Evolutionary conservation across 306 rosid species (phyloP).

Genomic region (Adenanthera pavonina): DNA sequence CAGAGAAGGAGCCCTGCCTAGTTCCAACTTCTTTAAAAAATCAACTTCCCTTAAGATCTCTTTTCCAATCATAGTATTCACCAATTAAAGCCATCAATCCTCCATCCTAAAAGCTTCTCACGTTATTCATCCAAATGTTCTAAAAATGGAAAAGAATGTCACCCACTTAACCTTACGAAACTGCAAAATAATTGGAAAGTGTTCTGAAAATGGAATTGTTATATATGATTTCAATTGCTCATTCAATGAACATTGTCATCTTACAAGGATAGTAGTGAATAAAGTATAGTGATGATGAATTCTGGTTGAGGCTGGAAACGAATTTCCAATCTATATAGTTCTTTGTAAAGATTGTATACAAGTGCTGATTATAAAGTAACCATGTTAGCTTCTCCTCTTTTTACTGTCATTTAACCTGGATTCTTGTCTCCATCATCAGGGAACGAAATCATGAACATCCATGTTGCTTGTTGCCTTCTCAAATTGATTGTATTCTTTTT

Average conservation of each 20-base stretch:
- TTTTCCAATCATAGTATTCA: background rate
- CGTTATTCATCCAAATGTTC: background rate
- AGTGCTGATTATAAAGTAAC: background rate
- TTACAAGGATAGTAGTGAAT: constrained; percentile 5
- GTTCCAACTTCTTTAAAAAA: background rate
- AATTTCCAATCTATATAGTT: constrained; percentile 20
- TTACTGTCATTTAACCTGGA: background rate
- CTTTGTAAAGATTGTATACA: constrained; percentile 1
- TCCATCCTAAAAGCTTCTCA: background rate
- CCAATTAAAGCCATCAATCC: background rate
- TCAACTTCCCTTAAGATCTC: background rate
- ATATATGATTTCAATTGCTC: constrained; percentile 1
- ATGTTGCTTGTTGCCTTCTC: background rate
- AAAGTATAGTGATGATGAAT: background rate
- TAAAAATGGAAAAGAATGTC: background rate
- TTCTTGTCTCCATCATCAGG: constrained; percentile 9
- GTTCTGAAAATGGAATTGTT: background rate
- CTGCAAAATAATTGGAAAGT: background rate
- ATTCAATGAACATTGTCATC: constrained; percentile 26
- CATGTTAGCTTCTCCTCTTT: background rate
- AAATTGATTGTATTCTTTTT: background rate
- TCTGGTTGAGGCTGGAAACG: constrained; percentile 7
- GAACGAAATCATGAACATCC: background rate
- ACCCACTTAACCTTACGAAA: background rate
- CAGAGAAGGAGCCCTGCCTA: background rate